A percentile compares a stretch with the other conserved stretches of the same genome.
Conservation (phyloP, 1,284 basidiomycete genomes). For the Apiotrichum akiyoshidainum region DNA sequence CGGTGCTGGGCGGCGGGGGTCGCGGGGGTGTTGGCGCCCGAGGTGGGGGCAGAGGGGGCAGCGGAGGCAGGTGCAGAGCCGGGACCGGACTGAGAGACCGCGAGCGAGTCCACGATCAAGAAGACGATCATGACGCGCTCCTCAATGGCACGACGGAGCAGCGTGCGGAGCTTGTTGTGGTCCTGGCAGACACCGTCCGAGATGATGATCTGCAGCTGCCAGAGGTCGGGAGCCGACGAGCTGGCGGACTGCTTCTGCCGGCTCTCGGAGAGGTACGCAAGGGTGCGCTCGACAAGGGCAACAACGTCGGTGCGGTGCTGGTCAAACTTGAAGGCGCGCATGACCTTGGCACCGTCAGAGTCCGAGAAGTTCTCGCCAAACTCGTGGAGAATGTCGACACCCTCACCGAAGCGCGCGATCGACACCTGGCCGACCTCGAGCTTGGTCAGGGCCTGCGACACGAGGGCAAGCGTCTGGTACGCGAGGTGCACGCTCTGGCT, state of each 20-base stretch:
- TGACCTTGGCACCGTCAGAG: conserved; percentile 70
- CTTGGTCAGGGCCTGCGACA: conserved; percentile 82
- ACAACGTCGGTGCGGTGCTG: conserved; percentile 90
- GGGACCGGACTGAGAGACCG: conserved; percentile 18
- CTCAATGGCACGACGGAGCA: conserved; percentile 81
- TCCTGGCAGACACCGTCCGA: conserved; percentile 98
- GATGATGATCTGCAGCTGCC: conserved; percentile 98
- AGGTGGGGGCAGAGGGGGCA: conserved; percentile 13
- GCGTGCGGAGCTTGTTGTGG: conserved; percentile 75
- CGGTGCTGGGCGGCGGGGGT: conserved; percentile 14
- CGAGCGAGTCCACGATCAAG: conserved; percentile 85
- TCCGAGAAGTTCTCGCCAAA: conserved; percentile 78
- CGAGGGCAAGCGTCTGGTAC: conserved; percentile 88
- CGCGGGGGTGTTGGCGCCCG: conserved; percentile 13
- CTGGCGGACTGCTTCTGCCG: conserved; percentile 63
- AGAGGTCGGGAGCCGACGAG: conserved; percentile 67
- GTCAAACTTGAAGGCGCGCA: conserved; percentile 82
- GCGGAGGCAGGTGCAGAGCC: conserved; percentile 17
- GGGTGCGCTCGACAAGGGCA: conserved; percentile 75
- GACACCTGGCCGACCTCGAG: conserved; percentile 93
- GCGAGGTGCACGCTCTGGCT: conserved; percentile 89
- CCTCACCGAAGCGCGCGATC: conserved; percentile 85
- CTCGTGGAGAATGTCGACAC: conserved; percentile 81
- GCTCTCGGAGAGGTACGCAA: conserved; percentile 71
- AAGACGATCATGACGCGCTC: conserved; percentile 96